Evolutionary conservation across 257 asterid species (phyloP).

Genomic region (Solanum pinnatisectum): DNA sequence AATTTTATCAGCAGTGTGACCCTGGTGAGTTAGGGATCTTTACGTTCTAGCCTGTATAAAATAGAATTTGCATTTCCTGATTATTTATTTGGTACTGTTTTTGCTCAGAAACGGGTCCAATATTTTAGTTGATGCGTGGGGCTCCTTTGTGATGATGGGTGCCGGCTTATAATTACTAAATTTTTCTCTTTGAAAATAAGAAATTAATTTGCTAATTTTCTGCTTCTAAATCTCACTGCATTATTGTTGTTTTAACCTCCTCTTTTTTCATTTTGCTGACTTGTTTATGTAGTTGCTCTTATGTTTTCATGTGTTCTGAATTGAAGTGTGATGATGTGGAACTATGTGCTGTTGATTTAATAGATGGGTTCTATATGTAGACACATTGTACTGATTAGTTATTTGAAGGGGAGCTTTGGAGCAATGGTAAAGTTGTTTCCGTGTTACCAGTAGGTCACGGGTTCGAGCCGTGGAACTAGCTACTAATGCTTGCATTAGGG

Average conservation of each 20-base stretch:
- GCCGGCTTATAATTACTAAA: not conserved
- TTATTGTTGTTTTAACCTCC: not conserved
- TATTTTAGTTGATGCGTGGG: not conserved
- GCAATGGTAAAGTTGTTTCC: not conserved
- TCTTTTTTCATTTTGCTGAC: not conserved
- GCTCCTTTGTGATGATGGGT: not conserved
- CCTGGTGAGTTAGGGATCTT: constrained; percentile 8
- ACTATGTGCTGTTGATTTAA: not conserved
- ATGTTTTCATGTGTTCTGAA: not conserved
- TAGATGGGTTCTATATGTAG: not conserved
- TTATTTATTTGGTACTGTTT: not conserved
- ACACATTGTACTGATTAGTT: not conserved
- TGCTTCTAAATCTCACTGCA: not conserved
- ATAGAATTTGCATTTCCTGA: not conserved
- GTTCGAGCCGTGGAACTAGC: not conserved
- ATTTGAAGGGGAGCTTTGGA: not conserved
- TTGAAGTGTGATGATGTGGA: not conserved
- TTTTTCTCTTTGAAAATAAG: not conserved
- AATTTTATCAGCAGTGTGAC: constrained; percentile 10
- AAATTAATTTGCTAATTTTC: not conserved
- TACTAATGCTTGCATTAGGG: not conserved
- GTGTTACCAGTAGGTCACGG: not conserved
- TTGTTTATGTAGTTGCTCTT: not conserved
- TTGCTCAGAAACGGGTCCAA: not conserved
- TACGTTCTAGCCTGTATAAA: not conserved